Conservation (phyloP, 495 filamentous ascomycete genomes). For the Echria macrotheca region DNA sequence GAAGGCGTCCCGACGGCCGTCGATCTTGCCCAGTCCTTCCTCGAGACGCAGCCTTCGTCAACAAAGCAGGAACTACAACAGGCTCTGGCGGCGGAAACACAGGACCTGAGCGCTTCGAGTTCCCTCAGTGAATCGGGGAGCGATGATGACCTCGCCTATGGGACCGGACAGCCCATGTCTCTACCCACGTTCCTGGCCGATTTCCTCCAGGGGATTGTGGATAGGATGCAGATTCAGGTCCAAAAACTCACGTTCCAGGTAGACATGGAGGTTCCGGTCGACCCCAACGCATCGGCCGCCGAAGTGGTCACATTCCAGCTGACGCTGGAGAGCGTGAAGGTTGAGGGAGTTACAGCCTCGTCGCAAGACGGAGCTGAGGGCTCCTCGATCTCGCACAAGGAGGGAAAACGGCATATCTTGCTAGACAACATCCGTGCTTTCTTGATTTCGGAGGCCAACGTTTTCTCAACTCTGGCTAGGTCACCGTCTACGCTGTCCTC, state of each 20-base stretch:
- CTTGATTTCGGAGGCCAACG: slow-evolving; percentile 64
- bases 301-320: slow-evolving; percentile 60
- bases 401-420: slow-evolving; percentile 61
- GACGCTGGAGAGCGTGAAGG: slow-evolving; percentile 57
- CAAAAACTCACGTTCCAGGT: slow-evolving; percentile 50
- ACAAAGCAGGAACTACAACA: slow-evolving; percentile 73
- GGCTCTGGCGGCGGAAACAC: slow-evolving; percentile 62
- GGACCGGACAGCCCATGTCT: slow-evolving; percentile 66
- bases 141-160: slow-evolving; percentile 60
- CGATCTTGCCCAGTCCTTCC: slow-evolving; percentile 81
- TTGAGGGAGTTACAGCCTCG: slow-evolving; percentile 56
- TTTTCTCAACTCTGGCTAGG: slow-evolving; percentile 62
- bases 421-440: slow-evolving; percentile 58
- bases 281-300: slow-evolving; percentile 44
- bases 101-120: slow-evolving; percentile 54
- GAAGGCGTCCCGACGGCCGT: slow-evolving; percentile 66
- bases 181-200: slow-evolving; percentile 77
- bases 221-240: slow-evolving; percentile 69
- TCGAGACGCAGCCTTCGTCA: slow-evolving; percentile 69
- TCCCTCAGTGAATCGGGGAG: slow-evolving; percentile 54
- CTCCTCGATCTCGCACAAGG: slow-evolving; percentile 34
- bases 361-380: slow-evolving; percentile 24
- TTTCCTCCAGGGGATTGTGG: slow-evolving; percentile 76
- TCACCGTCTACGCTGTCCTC: slow-evolving; percentile 60
- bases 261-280: slow-evolving; percentile 60